Base-by-base conservation (phyloP, 2,329 filamentous ascomycete genomes). In the Curvularia spicifera region DNA sequence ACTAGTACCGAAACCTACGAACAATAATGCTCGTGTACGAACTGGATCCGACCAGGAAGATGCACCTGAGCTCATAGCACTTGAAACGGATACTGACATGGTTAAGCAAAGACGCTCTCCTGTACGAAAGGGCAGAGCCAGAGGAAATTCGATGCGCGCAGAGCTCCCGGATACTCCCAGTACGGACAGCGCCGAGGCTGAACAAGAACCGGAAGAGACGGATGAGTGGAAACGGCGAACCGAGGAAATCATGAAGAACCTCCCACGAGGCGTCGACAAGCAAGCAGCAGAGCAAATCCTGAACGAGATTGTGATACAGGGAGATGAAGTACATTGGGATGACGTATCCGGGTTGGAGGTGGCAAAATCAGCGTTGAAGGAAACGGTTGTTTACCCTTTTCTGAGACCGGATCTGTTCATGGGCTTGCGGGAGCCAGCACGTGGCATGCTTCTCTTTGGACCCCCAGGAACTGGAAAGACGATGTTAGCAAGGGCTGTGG, bases 381-480 rank as follows among this genome's bases (percentile, higher is more conserved):
- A 99, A 78, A 93, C 93, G 0, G 95, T 99, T 1, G 94, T 99
- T 2, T 99, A 99, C 70, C 95, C 95, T 0, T 98, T 99, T 74
- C 81, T 99, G 10, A 89, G 95, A 1, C 95, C 95, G 1, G 95
- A 99, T 77, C 80, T 99, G 2, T 99, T 99, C 79, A 95, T 94
- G 85, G 95, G 95, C 0, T 83, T 99, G 10, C 89, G 95, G 39
- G 95, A 99, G 73, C 95, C 95, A 20, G 94, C 95, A 13, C 84
- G 93, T 57, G 95, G 95, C 5, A 98, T 99, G 91, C 83, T 99
- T 1, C 83, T 99, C 1, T 99, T 99, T 72, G 95, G 95, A 0
- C 95, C 95, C 1, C 95, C 95, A 0, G 95, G 95, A n/a, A 99
- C 95, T 0, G 95, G 95, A 51, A 99, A 99, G 78, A 99, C 95